These are phyloP conservation scores for Diophrys sp. DNA, from an alignment of 73 alveolate species.

Conservation along the genomic window DNA sequence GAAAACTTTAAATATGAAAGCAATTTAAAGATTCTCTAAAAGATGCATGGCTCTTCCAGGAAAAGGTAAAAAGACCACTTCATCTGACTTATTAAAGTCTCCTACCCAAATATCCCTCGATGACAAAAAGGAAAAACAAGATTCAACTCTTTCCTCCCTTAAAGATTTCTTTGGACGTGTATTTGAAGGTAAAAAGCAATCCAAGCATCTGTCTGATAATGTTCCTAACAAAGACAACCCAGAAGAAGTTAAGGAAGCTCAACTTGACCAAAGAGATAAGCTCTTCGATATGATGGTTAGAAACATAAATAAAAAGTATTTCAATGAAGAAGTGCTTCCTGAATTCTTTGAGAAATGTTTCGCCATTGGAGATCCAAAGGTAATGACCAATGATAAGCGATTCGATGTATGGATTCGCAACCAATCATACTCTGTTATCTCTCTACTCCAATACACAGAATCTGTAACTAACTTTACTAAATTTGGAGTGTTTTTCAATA, in stretches of 20 bases:
- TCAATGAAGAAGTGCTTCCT: constrained; percentile 19
- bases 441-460: constrained; percentile 8
- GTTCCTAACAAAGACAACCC: not conserved
- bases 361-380: not conserved
- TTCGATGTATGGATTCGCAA: constrained; percentile 6
- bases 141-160: too few relatives aligned
- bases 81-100: too few relatives aligned
- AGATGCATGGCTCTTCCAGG: too few relatives aligned
- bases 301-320: constrained; percentile 33
- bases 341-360: constrained; percentile 27
- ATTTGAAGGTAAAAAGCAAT: too few relatives aligned
- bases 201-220: not conserved
- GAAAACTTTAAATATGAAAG: too few relatives aligned
- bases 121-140: too few relatives aligned
- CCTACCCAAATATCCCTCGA: too few relatives aligned
- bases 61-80: too few relatives aligned
- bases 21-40: too few relatives aligned
- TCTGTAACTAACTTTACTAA: constrained; percentile 14
- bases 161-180: too few relatives aligned
- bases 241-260: not conserved
- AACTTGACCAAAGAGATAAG: not conserved
- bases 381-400: constrained; percentile 16
- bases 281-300: not conserved
- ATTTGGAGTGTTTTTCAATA: constrained; percentile 18
- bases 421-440: constrained; percentile 17